Base-by-base conservation (phyloP, 139 green algal genomes). In the Auxenochlorella protothecoides region DNA sequence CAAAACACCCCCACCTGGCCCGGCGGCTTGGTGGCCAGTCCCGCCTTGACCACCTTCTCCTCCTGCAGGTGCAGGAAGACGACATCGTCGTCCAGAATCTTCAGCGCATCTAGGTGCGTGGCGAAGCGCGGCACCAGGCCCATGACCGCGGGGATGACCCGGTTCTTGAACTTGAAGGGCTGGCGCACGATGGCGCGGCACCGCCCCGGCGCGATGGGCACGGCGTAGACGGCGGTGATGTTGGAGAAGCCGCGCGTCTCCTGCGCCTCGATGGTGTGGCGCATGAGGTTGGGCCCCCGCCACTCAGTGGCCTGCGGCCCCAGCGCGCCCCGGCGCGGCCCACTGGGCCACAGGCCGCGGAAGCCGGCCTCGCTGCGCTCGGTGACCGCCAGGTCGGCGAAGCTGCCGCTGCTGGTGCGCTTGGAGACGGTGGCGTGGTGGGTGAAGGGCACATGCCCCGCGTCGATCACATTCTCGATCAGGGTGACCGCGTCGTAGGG, bases 1-100 rank as follows among this genome's bases (percentile, higher is more conserved):
- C 27, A 0, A 44, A 44, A 1, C 27, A 44, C 27, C 27, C 27
- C 27, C 52, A 84, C 70, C 72, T 85, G 75, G 3, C 72, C 72
- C 5, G 64, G 68, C 15, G 72, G 77, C 72, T 79, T 79, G 2
- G n/a, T 52, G 13, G 62, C 71, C n/a, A 83, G 60, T n/a, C 78
- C 72, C 8, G 62, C 53, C 54, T 64, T 67, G 5, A 79, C 76
- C 14, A 70, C 60, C 68, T 77, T 56, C 68, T 71, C n/a, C 69
- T 80, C 76, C 76, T 84, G 76, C 59, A 72, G 70, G 70, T 87
- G 83, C 16, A 87, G 68, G 71, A 87, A 87, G 27, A 85, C 78
- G 55, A 10, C 66, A 68, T 85, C 83, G 64, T 88, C 84, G 55
- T 89, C 84, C 63, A 89, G 76, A 15, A 87, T 78, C 13, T 12